Conservation (phyloP, 1,284 basidiomycete genomes). For the Meira nashicola region DNA sequence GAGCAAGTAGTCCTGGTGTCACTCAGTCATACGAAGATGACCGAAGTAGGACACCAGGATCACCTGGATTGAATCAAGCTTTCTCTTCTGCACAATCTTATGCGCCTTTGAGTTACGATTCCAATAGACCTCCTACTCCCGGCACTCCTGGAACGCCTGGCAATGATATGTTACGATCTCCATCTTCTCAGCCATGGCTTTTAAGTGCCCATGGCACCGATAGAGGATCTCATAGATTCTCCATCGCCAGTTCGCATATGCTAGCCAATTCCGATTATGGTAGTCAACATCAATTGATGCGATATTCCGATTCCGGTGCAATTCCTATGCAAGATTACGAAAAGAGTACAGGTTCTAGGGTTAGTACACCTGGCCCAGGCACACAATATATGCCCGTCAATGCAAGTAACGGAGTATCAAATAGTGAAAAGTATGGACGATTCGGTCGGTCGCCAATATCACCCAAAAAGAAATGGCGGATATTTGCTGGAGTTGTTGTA, state of each 20-base stretch:
- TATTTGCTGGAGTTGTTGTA: slow-evolving; percentile 24
- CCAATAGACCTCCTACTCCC: background rate
- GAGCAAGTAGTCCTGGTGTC: no score
- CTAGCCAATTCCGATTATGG: slow-evolving; percentile 32
- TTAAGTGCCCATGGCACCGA: background rate
- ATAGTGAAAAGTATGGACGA: slow-evolving; percentile 5
- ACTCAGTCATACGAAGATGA: no score
- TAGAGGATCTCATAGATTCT: slow-evolving; percentile 9
- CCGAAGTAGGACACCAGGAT: no score
- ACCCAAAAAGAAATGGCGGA: slow-evolving; percentile 11
- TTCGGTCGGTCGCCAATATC: background rate
- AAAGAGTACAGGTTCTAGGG: background rate
- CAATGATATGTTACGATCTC: background rate
- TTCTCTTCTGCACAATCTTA: slow-evolving; percentile 12
- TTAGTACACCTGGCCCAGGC: background rate
- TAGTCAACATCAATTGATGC: slow-evolving; percentile 31
- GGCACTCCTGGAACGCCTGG: background rate
- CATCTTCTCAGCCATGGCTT: background rate
- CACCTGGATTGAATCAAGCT: background rate
- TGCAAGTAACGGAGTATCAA: slow-evolving; percentile 1
- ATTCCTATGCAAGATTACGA: slow-evolving; percentile 19
- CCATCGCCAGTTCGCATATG: slow-evolving; percentile 27
- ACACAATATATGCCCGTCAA: slow-evolving; percentile 9
- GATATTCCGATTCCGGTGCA: slow-evolving; percentile 19
- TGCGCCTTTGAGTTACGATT: slow-evolving; percentile 8